Percentiles rank a stretch among this genome's conserved stretches.
phyloP scores from a whole-genome alignment of 169 alveolate genomes.

The Cryptosporidium viatorum region DNA sequence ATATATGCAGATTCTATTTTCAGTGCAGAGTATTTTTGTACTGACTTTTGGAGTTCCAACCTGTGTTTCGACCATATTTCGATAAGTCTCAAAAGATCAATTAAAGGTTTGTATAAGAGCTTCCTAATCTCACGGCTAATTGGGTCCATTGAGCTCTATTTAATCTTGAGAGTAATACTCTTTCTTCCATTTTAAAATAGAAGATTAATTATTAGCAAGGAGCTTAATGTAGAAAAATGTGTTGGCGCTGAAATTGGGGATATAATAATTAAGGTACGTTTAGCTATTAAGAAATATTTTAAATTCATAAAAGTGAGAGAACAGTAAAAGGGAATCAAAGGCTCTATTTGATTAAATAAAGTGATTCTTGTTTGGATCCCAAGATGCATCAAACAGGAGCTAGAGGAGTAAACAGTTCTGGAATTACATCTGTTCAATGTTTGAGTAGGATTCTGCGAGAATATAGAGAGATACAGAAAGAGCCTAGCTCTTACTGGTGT shows the following conservation, averaged over 20 bases:
- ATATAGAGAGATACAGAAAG: slow-evolving; percentile 79
- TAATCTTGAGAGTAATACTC: background rate
- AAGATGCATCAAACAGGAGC: slow-evolving; percentile 67
- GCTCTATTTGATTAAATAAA: background rate
- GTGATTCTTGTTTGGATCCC: background rate
- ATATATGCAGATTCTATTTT: slow-evolving; percentile 26
- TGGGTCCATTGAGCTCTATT: background rate
- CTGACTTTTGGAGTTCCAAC: slow-evolving; percentile 9
- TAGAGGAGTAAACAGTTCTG: slow-evolving; percentile 42
- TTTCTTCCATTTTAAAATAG: background rate
- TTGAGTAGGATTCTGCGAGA: slow-evolving; percentile 81
- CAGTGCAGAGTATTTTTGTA: slow-evolving; percentile 30
- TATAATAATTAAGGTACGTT: background rate
- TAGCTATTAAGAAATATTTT: too few species aligned
- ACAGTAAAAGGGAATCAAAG: background rate
- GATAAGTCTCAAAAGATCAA: slow-evolving; percentile 48
- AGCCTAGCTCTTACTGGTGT: slow-evolving; percentile 75
- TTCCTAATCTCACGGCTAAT: slow-evolving; percentile 3
- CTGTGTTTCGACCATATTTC: slow-evolving; percentile 35
- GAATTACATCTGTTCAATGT: slow-evolving; percentile 77
- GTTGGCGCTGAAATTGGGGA: slow-evolving; percentile 5
- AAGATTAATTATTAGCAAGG: background rate
- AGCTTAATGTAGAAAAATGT: background rate
- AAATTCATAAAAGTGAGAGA: background rate
- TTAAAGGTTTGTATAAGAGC: background rate